These are phyloP conservation scores for Corynespora cassiicola DNA, from an alignment of 2,329 filamentous ascomycete species.

Conservation along the genomic window DNA sequence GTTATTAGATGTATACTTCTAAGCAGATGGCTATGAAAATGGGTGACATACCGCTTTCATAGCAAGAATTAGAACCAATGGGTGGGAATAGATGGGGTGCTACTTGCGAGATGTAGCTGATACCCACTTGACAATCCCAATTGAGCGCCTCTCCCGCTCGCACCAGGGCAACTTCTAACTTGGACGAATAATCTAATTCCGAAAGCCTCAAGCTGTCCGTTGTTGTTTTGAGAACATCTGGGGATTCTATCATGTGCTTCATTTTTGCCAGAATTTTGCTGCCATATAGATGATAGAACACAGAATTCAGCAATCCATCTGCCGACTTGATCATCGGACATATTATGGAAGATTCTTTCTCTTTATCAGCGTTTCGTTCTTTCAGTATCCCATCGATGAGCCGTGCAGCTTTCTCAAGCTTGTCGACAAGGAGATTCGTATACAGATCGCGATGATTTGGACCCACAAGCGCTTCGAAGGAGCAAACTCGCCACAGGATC, in stretches of 20 bases:
- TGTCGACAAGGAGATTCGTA: not conserved
- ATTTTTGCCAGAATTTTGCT: constrained; percentile 3
- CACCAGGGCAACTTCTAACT: too few species aligned
- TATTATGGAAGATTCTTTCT: not conserved
- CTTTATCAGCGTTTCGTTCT: not conserved
- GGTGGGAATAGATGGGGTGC: too few species aligned
- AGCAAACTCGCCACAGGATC: constrained; percentile 4
- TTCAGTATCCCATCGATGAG: constrained; percentile 1
- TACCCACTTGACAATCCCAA: too few species aligned
- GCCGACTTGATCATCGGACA: not conserved
- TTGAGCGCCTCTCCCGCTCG: too few species aligned
- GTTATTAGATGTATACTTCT: too few species aligned
- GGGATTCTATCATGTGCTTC: not conserved
- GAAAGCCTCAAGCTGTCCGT: too few species aligned
- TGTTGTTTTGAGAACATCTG: too few species aligned
- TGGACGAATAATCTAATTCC: too few species aligned
- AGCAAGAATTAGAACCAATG: too few species aligned
- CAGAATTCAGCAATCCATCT: not conserved
- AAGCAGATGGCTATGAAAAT: too few species aligned
- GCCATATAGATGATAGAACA: constrained; percentile 7
- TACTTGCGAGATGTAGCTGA: too few species aligned
- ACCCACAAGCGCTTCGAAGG: constrained; percentile 3
- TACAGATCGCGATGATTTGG: not conserved
- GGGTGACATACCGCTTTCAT: too few species aligned
- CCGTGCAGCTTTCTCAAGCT: not conserved